Evolutionary conservation across 768 basidiomycete species (phyloP).

Genomic region (Podaxis sp.): DNA sequence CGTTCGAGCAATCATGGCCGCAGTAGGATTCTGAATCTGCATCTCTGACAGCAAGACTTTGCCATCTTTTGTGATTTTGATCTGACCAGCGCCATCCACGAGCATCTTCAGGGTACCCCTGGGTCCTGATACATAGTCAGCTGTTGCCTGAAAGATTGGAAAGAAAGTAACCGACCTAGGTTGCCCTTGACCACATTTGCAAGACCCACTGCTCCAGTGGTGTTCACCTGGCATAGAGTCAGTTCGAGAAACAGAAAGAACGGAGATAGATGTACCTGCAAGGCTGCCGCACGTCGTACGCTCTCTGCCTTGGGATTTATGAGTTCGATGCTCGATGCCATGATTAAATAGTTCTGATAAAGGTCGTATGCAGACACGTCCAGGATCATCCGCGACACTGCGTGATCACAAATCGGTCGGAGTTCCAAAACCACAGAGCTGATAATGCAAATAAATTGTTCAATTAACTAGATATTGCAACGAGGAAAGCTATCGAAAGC

Average conservation of each 20-base stretch:
- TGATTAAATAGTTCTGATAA: conserved; percentile 24
- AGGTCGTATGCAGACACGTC: conserved; percentile 2
- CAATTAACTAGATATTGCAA: neutral
- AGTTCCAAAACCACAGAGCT: neutral
- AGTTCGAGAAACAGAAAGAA: neutral
- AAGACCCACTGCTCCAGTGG: conserved; percentile 93
- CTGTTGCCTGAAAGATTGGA: neutral
- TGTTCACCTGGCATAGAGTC: conserved; percentile 63
- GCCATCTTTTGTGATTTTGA: conserved; percentile 99
- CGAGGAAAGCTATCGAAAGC: conserved; percentile 6
- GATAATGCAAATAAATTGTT: neutral
- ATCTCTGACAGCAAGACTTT: conserved; percentile 98
- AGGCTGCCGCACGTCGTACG: conserved; percentile 81
- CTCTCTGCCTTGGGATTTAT: conserved; percentile 97
- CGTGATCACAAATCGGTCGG: conserved; percentile 9
- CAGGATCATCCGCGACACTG: conserved; percentile 1
- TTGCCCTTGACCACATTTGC: conserved; percentile 97
- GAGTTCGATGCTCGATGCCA: conserved; percentile 84
- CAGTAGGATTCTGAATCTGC: conserved; percentile 99
- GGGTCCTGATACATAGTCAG: conserved; percentile 54
- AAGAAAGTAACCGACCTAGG: conserved; percentile 56
- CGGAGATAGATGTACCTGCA: conserved; percentile 61
- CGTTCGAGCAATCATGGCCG: conserved; percentile 97
- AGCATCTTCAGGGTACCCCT: conserved; percentile 99
- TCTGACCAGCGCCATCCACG: conserved; percentile 95